These are phyloP conservation scores for Dichotomocladium elegans DNA, from an alignment of 371 early-diverging fungal species.

Conservation along the genomic window DNA sequence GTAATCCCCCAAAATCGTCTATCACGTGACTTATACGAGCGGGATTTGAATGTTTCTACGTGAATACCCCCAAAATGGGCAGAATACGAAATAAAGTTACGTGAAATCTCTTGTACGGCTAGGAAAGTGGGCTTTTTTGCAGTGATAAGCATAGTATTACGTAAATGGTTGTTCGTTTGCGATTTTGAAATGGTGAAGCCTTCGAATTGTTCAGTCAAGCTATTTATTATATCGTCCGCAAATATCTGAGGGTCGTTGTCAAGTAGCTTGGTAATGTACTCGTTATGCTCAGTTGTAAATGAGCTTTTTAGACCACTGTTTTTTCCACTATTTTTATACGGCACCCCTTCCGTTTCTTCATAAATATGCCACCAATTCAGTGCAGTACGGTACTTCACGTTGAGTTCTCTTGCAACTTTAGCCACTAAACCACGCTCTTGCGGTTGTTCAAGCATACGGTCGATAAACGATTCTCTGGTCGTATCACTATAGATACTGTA, in stretches of 20 bases:
- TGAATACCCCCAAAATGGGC: background rate
- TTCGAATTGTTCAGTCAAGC: background rate
- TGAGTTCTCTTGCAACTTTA: background rate
- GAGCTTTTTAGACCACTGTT: slow-evolving; percentile 5
- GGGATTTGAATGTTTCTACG: too few relatives aligned
- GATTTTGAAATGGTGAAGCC: background rate
- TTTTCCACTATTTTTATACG: background rate
- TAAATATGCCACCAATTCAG: background rate
- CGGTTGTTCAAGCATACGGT: background rate
- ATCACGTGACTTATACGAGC: background rate
- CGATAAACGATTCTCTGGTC: background rate
- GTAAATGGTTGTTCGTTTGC: background rate
- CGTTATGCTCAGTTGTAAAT: background rate
- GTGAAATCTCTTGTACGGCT: too few relatives aligned
- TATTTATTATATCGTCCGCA: background rate
- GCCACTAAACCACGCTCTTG: background rate
- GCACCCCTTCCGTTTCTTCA: background rate
- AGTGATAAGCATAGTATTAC: background rate
- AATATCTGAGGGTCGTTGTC: background rate
- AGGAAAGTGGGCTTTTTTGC: background rate
- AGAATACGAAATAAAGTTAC: too few relatives aligned
- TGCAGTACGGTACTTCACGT: background rate
- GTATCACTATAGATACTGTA: background rate
- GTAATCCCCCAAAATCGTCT: background rate
- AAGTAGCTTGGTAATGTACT: background rate